Base-by-base conservation (phyloP, 176 grass and related monocot species). In the Bonia amplexicaulis region DNA sequence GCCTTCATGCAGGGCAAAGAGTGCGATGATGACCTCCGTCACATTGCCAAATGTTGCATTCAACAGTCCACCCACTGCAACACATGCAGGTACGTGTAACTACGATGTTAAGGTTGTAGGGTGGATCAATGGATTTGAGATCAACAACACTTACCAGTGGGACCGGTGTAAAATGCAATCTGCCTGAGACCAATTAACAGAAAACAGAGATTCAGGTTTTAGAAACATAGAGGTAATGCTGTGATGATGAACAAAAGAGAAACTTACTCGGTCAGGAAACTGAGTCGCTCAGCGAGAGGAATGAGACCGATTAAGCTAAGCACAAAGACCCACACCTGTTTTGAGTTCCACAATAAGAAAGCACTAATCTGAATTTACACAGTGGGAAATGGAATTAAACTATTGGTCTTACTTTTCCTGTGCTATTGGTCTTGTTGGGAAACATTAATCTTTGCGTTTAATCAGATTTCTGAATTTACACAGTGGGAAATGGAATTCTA, bases 21-120 rank as follows among this genome's bases (percentile, higher is more conserved):
- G 10, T 8, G 95, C 89, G 46, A 98, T 98, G 71, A 98, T 95
- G 42, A 95, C 84, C 66, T 98, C 95, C 0, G 91, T 98, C 4
- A 92, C 93, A n/a, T 98, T 98, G 47, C 95, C 95, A 79, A 94
- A 98, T 52, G 95, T 98, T 58, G 95, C 95, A 84, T 95, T 98
- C 83, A 95, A 61, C 12, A 98, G 89, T 5, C 95, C 95, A 39
- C 95, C 95, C 20, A 98, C 95, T 98, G 87, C 46, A 83, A 58
- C 37, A 79, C 31, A 67, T 5, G 66, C 5, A 35, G 12, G 9
- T 13, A 54, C 1, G 15, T 73, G 48, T 64, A 57, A 57, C 33
- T 23, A 42, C 13, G 41, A 86, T 29, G 37, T 46, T n/a, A 54
- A 69, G 47, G 42, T 77, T 70, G 39, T 9, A 41, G 33, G 6